Base-by-base conservation (phyloP, 805 yeast species). In the Monosporozyma yasuniensis region DNA sequence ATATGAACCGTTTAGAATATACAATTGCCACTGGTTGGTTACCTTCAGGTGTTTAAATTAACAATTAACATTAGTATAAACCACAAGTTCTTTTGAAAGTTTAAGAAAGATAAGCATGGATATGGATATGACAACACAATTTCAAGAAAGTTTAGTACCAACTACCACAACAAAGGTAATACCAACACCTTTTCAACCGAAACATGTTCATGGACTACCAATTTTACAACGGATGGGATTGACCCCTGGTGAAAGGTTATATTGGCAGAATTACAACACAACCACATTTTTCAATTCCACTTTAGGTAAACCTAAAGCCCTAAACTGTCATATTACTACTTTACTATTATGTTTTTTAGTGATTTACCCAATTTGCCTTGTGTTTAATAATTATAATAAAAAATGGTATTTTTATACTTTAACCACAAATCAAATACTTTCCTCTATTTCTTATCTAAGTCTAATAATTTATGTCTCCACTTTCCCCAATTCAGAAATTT, bases 211-310 rank as follows among this genome's bases (percentile, higher is more conserved):
- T 60, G 95, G 95, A 0, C 60, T 78, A 55, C 90, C 95, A 1
- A 86, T 90, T 42, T 71, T 89, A 44, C 63, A 75, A 52, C 53
- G 56, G 27, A 83, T 85, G 1, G 60, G 78, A 18, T 73, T 90
- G 46, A 74, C 81, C 16, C 83, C 90, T 0, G 84, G 80, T 43
- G 96, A 89, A 65, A 70, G 80, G 49, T 63, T 74, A 25, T 90
- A 76, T 66, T 90, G 97, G 97, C 81, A 80, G 46, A 63, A 67
- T 23, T 90, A 89, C 67, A 80, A 85, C 60, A 80, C 95, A 12
- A 83, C 91, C 1, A 81, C 87, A 3, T 89, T 75, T 64, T 80
- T 87, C 68, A 80, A 78, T 7, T 61, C 77, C 11, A 75, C 73
- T 0, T 42, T 46, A 28, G 74, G 79, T 3, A 74, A 74, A 55